Percentiles rank a stretch among this genome's conserved stretches.
Evolutionary conservation across 495 filamentous ascomycete species (phyloP).

Genomic region (Podospora anserina): DNA sequence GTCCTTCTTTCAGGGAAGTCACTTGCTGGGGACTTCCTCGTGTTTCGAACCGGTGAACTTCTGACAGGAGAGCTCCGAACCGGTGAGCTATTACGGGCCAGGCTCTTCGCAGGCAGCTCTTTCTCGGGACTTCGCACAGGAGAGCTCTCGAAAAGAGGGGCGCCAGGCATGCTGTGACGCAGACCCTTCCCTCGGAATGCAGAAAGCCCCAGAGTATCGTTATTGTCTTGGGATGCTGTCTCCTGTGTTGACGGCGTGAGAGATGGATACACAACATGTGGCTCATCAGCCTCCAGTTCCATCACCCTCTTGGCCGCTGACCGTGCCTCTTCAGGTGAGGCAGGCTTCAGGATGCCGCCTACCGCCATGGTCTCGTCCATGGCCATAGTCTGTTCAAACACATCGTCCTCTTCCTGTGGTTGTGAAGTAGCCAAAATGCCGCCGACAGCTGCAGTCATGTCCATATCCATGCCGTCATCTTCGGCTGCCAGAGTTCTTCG

Average conservation of each 20-base stretch:
- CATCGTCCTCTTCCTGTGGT: constrained; percentile 30
- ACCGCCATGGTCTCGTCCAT: constrained; percentile 59
- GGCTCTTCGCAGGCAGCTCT: constrained; percentile 10
- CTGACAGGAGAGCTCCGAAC: constrained; percentile 6
- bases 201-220: constrained; percentile 57
- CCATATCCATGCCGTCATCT: constrained; percentile 50
- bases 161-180: constrained; percentile 43
- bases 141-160: constrained; percentile 34
- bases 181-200: constrained; percentile 53
- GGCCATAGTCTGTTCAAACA: constrained; percentile 17
- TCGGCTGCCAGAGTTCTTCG: constrained; percentile 28
- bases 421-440: constrained; percentile 45
- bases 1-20: constrained; percentile 6
- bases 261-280: constrained; percentile 42
- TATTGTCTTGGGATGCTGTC: constrained; percentile 46
- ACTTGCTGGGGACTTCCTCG: neutral
- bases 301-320: constrained; percentile 55
- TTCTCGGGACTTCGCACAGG: constrained; percentile 9
- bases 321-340: constrained; percentile 37
- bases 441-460: constrained; percentile 58
- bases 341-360: constrained; percentile 49
- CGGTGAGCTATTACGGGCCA: constrained; percentile 36
- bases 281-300: constrained; percentile 57
- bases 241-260: constrained; percentile 47
- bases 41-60: constrained; percentile 11